Evolutionary conservation across 805 yeast species (phyloP), one percentile per base, ranked within the genome.

Genomic region (Ogataea allantospora): DNA sequence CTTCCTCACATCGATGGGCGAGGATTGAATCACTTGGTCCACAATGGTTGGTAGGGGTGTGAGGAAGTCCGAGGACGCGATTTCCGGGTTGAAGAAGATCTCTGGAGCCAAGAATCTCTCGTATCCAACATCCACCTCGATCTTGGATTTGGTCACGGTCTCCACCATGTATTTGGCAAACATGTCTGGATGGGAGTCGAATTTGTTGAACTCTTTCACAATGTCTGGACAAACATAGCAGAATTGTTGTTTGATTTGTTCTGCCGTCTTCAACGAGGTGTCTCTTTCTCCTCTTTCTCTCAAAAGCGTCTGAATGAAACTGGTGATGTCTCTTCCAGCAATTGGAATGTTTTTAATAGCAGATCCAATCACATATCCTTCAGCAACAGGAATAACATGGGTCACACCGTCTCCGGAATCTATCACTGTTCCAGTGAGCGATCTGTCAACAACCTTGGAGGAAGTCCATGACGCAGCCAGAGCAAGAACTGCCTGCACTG

Each of bases 351-450:
- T 91, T 60, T 93, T 93, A 62, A 93, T 93, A 21, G 97, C 95
- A 10, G 95, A 82, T 5, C 98, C 99, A 61, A 93, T 93, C 22
- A 93, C 99, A 60, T 93, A 93, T 43, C 99, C 99, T 67, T 93
- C 99, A 18, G 99, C 98, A 23, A 93, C 99, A 11, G 99, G 98
- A 47, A 93, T 93, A 30, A 93, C 98, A 63, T 93, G 99, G 9
- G 99, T 93, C 4, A 93, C 99, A 73, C 99, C 99, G 59, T 91
- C 99, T 68, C 99, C 99, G 2, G 95, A 83, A 61, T 93, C 99
- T 54, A 93, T 91, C 50, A 93, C 99, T 0, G 98, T 93, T 64
- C 99, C 99, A 6, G 99, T 93, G 53, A 93, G 72, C 1, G 98
- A 88, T 64, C 97, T 80, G 58, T 91, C 99, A 44, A 80, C 82